phyloP scores from a whole-genome alignment of 2,329 filamentous ascomycete genomes.

The Pyricularia sp. region DNA sequence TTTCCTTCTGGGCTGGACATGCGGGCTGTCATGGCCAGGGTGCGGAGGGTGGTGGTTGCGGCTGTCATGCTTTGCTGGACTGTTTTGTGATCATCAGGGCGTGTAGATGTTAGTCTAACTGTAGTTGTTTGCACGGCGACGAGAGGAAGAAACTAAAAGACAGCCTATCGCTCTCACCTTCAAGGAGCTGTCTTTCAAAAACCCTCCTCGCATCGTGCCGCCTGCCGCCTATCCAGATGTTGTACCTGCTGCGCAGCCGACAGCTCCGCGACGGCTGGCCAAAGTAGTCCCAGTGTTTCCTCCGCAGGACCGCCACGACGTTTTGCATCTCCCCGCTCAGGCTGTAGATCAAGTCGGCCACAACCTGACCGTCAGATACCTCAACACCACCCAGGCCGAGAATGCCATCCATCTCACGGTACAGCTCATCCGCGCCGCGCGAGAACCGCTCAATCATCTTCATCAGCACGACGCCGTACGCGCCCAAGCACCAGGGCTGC shows the following conservation, averaged over 20 bases:
- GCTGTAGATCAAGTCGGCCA: background rate
- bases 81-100: background rate
- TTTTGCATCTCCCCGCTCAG: slow-evolving; percentile 5
- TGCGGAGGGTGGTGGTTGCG: slow-evolving; percentile 1
- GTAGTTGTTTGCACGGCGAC: background rate
- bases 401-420: too few species aligned
- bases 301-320: background rate
- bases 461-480: background rate
- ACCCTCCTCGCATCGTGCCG: background rate
- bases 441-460: background rate
- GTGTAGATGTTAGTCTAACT: background rate
- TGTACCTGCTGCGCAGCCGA: background rate
- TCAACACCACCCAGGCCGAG: background rate
- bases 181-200: background rate
- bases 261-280: background rate
- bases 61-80: slow-evolving; percentile 1
- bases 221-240: background rate
- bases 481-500: background rate
- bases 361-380: background rate
- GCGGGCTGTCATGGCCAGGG: background rate
- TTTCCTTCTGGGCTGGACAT: background rate
- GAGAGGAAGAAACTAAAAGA: background rate
- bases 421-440: background rate
- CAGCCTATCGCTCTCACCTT: background rate
- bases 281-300: slow-evolving; percentile 4